Conservation (phyloP, 1,139 yeast genomes). For the Suhomyces atakaporum region DNA sequence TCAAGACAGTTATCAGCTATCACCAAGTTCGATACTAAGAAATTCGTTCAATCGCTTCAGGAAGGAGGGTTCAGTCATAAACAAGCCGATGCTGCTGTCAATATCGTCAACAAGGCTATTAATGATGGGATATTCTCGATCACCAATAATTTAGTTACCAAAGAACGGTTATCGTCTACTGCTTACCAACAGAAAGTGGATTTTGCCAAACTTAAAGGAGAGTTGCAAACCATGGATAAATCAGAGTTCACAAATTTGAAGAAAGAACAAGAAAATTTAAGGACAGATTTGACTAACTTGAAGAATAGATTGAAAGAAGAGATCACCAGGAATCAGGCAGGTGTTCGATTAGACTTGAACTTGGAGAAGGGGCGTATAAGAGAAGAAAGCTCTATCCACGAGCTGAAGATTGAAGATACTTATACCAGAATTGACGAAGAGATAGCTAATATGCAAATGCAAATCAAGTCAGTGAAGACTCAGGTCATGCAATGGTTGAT, state of each 20-base stretch:
- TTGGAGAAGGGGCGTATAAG: constrained; percentile 93
- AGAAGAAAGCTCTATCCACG: constrained; percentile 91
- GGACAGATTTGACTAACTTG: constrained; percentile 83
- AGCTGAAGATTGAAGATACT: constrained; percentile 90
- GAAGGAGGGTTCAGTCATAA: constrained; percentile 69
- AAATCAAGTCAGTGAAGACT: constrained; percentile 89
- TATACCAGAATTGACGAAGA: constrained; percentile 95
- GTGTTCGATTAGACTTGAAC: constrained; percentile 85
- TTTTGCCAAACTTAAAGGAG: constrained; percentile 91
- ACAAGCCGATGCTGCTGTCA: constrained; percentile 82
- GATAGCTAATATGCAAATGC: constrained; percentile 90
- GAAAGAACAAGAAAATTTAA: constrained; percentile 83
- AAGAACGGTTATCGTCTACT: constrained; percentile 77
- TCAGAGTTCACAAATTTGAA: constrained; percentile 80
- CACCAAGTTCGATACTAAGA: constrained; percentile 75
- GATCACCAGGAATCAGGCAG: constrained; percentile 86
- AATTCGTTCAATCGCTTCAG: constrained; percentile 68
- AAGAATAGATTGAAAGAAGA: constrained; percentile 87
- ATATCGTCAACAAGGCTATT: constrained; percentile 72
- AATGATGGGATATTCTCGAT: constrained; percentile 80
- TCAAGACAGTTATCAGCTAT: constrained; percentile 29
- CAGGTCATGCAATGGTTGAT: constrained; percentile 98
- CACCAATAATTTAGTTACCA: constrained; percentile 74
- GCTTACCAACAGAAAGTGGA: constrained; percentile 96
- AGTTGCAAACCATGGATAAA: constrained; percentile 83